A percentile compares a stretch with the other conserved stretches of the same genome.
Evolutionary conservation across 2,329 filamentous ascomycete species (phyloP).

Genomic region (Scedosporium boydii): DNA sequence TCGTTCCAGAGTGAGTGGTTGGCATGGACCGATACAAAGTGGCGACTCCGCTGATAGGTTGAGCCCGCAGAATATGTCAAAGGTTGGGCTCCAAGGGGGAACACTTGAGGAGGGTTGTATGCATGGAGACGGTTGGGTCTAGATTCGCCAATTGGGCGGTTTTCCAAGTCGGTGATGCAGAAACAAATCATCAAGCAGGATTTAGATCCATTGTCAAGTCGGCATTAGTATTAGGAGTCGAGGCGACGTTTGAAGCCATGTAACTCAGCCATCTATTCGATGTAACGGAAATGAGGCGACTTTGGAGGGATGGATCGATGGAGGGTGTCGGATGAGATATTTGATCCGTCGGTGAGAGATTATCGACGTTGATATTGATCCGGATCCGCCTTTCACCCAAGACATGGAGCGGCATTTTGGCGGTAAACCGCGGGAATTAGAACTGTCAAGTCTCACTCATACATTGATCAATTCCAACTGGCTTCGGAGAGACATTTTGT

Average conservation of each 20-base stretch:
- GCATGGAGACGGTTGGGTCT: neutral
- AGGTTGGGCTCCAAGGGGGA: slow-evolving; percentile 1
- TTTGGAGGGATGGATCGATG: too few species aligned
- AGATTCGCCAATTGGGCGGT: neutral
- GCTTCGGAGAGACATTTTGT: too few species aligned
- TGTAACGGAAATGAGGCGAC: too few species aligned
- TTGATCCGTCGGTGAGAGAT: too few species aligned
- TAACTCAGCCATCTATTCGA: neutral
- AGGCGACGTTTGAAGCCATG: neutral
- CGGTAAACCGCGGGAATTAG: too few species aligned
- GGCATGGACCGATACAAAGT: neutral
- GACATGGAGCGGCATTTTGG: too few species aligned
- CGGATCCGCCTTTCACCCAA: too few species aligned
- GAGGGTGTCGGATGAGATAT: too few species aligned
- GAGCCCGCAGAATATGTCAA: neutral
- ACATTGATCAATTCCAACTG: too few species aligned
- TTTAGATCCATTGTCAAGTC: neutral
- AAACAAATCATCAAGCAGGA: slow-evolving; percentile 6
- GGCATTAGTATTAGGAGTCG: neutral
- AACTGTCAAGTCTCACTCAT: too few species aligned
- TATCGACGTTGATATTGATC: too few species aligned
- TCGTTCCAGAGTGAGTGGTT: neutral
- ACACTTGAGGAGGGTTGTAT: neutral
- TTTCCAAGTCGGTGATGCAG: neutral
- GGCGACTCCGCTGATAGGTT: neutral